phyloP scores from a whole-genome alignment of 1,139 yeast species.

The Kurtzmaniella quercitrusa region DNA sequence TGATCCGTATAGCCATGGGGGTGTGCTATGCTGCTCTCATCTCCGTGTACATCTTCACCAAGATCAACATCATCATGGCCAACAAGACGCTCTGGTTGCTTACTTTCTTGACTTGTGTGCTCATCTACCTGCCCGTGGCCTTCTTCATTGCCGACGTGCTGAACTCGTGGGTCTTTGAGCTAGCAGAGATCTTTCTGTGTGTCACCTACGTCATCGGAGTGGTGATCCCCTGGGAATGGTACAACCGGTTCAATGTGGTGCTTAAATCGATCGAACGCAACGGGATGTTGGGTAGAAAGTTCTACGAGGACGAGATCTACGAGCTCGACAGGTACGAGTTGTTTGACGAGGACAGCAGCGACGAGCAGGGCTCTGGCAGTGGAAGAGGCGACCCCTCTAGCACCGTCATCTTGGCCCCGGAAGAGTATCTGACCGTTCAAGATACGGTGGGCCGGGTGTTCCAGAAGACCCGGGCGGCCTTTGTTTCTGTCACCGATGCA shows the following conservation, averaged over 20 bases:
- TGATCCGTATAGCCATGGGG: constrained; percentile 71
- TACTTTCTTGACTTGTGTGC: constrained; percentile 54
- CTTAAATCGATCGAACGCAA: constrained; percentile 68
- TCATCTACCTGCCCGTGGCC: constrained; percentile 63
- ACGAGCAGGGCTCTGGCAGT: constrained; percentile 6
- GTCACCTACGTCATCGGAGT: constrained; percentile 71
- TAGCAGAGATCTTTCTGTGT: constrained; percentile 70
- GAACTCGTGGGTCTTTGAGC: constrained; percentile 63
- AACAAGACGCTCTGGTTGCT: constrained; percentile 48
- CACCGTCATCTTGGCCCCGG: background rate
- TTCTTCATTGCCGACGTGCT: constrained; percentile 78
- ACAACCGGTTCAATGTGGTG: constrained; percentile 59
- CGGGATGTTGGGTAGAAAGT: constrained; percentile 76
- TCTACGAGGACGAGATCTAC: constrained; percentile 64
- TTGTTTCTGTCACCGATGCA: constrained; percentile 48
- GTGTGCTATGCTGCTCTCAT: constrained; percentile 69
- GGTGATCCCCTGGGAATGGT: constrained; percentile 87
- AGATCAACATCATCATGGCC: constrained; percentile 52
- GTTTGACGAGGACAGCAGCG: constrained; percentile 27
- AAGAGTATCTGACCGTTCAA: constrained; percentile 3
- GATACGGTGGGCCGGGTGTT: constrained; percentile 11
- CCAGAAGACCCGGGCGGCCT: constrained; percentile 29
- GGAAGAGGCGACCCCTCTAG: background rate
- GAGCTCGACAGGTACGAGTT: constrained; percentile 42
- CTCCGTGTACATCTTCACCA: constrained; percentile 53